Conservation (phyloP, 108 stramenopile species). For the Conticribra weissflogii region DNA sequence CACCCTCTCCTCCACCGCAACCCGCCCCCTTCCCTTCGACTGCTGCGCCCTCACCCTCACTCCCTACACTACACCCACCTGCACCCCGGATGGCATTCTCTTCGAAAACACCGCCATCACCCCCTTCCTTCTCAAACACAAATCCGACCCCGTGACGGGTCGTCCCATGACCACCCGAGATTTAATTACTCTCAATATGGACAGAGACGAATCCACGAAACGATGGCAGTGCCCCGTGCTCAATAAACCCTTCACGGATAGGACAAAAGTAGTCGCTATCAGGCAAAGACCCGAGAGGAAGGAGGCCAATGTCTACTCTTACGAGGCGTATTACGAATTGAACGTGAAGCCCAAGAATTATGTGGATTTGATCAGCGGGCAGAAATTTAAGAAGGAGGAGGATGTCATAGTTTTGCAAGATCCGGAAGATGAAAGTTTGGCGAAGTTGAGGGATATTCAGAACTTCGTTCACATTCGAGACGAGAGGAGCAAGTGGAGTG, state of each 20-base stretch:
- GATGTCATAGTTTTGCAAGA: constrained; percentile 86
- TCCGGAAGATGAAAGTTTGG: constrained; percentile 59
- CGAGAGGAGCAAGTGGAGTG: constrained; percentile 8
- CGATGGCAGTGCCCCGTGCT: constrained; percentile 97
- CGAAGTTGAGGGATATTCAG: constrained; percentile 66
- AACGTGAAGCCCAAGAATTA: constrained; percentile 82
- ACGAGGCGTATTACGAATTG: constrained; percentile 85
- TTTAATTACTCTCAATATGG: constrained; percentile 84
- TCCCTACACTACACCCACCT: constrained; percentile 82
- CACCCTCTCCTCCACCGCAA: constrained; percentile 12
- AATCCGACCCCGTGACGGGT: constrained; percentile 88
- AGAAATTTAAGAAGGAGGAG: constrained; percentile 66
- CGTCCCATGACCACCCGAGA: constrained; percentile 60
- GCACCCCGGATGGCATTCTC: constrained; percentile 81
- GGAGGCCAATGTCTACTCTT: constrained; percentile 83
- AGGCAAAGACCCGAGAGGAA: constrained; percentile 48
- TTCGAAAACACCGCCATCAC: constrained; percentile 90
- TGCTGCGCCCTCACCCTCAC: constrained; percentile 94
- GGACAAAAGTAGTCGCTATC: constrained; percentile 93
- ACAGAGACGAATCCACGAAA: constrained; percentile 83
- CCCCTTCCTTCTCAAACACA: constrained; percentile 87
- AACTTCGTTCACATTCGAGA: constrained; percentile 79
- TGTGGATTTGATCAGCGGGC: constrained; percentile 71
- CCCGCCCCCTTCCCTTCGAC: constrained; percentile 88
- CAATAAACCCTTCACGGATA: constrained; percentile 89